Conservation (phyloP, 148 eudicot genomes). For the Cornus florida region DNA sequence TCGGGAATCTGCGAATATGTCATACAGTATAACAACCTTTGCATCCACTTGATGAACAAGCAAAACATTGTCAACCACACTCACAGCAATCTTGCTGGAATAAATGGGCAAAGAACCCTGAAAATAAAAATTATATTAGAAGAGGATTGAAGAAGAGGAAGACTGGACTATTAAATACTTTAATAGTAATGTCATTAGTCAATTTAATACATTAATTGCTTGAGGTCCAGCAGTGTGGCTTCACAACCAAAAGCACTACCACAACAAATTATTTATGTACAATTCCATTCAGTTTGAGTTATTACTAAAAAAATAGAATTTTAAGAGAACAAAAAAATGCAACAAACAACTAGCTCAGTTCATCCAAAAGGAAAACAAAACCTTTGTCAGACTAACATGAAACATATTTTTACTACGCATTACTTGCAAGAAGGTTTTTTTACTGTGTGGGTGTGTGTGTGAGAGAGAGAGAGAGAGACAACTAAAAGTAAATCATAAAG, state of each 20-base stretch:
- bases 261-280: not conserved
- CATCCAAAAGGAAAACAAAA: not conserved
- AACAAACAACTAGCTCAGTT: not conserved
- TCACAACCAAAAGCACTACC: not conserved
- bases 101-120: conserved; percentile 95
- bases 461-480: no score
- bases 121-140: conserved; percentile 11
- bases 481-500: no score
- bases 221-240: not conserved
- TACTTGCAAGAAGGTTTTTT: not conserved
- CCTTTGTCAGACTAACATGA: not conserved
- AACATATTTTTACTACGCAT: not conserved
- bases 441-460: no score
- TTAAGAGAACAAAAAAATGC: not conserved
- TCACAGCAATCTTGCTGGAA: conserved; percentile 80
- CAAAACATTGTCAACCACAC: conserved; percentile 93
- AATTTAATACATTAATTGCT: not conserved
- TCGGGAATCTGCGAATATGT: conserved; percentile 80
- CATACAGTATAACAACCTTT: conserved; percentile 90
- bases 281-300: not conserved
- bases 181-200: not conserved
- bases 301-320: not conserved
- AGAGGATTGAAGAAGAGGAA: conserved; percentile 1
- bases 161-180: not conserved
- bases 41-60: conserved; percentile 98